These are phyloP conservation scores for Botrytis sinoallii DNA, from an alignment of 2,329 filamentous ascomycete genomes.

Conservation along the genomic window DNA sequence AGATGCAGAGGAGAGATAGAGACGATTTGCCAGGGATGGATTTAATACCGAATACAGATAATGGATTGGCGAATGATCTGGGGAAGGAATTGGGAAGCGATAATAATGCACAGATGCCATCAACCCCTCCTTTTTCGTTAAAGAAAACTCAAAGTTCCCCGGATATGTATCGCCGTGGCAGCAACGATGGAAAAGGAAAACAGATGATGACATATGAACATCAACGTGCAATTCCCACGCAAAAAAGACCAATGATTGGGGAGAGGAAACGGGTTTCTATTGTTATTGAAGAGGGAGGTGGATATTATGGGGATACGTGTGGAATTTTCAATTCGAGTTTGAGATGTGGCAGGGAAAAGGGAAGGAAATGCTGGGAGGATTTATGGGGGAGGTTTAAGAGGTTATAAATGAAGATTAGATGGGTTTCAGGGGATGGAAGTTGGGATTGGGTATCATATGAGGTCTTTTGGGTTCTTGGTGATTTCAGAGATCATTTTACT, in stretches of 20 bases:
- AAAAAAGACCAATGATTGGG: background rate
- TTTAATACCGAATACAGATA: fast-evolving
- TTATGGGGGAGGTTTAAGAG: background rate
- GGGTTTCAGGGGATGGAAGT: background rate
- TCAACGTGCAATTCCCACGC: background rate
- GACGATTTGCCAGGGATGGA: background rate
- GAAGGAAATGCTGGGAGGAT: background rate
- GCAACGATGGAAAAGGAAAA: background rate
- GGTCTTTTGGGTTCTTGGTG: background rate
- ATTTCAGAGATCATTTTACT: background rate
- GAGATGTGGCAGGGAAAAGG: background rate
- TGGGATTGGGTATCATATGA: background rate
- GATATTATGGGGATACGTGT: background rate
- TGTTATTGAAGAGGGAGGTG: background rate
- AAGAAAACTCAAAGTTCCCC: background rate
- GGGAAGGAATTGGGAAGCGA: fast-evolving
- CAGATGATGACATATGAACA: background rate
- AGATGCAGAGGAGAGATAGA: fast-evolving
- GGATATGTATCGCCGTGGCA: fast-evolving
- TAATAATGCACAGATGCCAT: fast-evolving
- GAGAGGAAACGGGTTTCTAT: background rate
- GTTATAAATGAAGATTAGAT: background rate
- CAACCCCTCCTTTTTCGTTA: fast-evolving
- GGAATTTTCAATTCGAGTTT: background rate
- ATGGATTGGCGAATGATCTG: background rate